Evolutionary conservation across 2,329 filamentous ascomycete genomes (phyloP).

Genomic region (Cryphonectria radicalis): DNA sequence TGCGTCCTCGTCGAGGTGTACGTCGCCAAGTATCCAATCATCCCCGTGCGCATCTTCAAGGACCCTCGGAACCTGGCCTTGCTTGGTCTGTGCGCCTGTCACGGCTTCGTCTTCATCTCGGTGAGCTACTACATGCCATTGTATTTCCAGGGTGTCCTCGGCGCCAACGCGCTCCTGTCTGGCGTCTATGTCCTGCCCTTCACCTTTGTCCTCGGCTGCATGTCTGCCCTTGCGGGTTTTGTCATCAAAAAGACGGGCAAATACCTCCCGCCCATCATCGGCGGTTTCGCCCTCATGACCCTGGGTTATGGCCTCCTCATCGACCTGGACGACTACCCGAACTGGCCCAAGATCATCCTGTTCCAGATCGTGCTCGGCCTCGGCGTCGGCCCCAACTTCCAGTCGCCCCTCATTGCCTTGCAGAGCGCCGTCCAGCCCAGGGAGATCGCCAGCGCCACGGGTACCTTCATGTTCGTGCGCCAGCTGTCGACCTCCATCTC

Average conservation of each 20-base stretch:
- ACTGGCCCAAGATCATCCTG: constrained; percentile 52
- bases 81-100: constrained; percentile 51
- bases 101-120: constrained; percentile 64
- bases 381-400: constrained; percentile 66
- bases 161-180: constrained; percentile 63
- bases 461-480: constrained; percentile 64
- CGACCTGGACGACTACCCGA: constrained; percentile 55
- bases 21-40: constrained; percentile 68
- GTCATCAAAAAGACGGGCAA: constrained; percentile 59
- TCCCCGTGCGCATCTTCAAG: constrained; percentile 66
- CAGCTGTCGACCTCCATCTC: constrained; percentile 61
- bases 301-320: constrained; percentile 64
- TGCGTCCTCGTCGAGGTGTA: constrained; percentile 67
- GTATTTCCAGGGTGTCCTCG: constrained; percentile 72
- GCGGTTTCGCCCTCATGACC: constrained; percentile 57
- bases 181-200: constrained; percentile 66
- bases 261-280: constrained; percentile 60
- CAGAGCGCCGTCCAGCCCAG: constrained; percentile 63
- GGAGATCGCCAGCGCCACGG: constrained; percentile 67
- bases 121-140: constrained; percentile 73
- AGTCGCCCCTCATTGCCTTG: constrained; percentile 65
- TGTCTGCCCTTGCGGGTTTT: constrained; percentile 47
- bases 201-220: constrained; percentile 51
- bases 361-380: constrained; percentile 65
- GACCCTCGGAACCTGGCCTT: constrained; percentile 60